Conservation (phyloP, 2,329 filamentous ascomycete genomes). For the Paraphoma sp. region DNA sequence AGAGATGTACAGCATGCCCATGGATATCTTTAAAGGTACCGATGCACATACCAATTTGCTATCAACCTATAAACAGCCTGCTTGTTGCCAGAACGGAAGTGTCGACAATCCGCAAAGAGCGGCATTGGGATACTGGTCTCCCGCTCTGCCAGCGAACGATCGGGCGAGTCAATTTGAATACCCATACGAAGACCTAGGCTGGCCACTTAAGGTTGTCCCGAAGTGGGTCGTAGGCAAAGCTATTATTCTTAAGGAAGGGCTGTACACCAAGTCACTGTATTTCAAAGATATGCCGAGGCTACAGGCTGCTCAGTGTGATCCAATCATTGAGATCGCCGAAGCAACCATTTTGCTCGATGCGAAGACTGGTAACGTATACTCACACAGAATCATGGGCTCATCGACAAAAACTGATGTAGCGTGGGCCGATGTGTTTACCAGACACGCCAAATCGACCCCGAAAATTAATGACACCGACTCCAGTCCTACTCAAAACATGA, state of each 20-base stretch:
- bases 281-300: constrained; percentile 12
- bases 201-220: constrained; percentile 11
- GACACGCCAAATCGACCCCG: constrained; percentile 1
- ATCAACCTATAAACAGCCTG: not conserved
- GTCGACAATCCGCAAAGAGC: constrained; percentile 2
- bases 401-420: not conserved
- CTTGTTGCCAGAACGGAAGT: constrained; percentile 20
- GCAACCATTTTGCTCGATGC: constrained; percentile 14
- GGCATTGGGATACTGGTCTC: constrained; percentile 22
- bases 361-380: constrained; percentile 6
- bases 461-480: not conserved
- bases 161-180: not conserved
- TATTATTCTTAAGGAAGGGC: not conserved
- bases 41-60: constrained; percentile 9
- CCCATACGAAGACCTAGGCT: constrained; percentile 5
- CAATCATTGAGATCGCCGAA: constrained; percentile 18
- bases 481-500: constrained; percentile 9
- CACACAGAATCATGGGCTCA: constrained; percentile 7
- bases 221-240: constrained; percentile 17
- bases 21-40: not conserved
- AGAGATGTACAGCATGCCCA: not conserved
- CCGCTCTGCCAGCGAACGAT: not conserved
- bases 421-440: constrained; percentile 15
- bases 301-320: constrained; percentile 20
- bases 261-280: not conserved